Evolutionary conservation across 2,329 filamentous ascomycete genomes (phyloP).

Genomic region (Blastomyces gilchristii): DNA sequence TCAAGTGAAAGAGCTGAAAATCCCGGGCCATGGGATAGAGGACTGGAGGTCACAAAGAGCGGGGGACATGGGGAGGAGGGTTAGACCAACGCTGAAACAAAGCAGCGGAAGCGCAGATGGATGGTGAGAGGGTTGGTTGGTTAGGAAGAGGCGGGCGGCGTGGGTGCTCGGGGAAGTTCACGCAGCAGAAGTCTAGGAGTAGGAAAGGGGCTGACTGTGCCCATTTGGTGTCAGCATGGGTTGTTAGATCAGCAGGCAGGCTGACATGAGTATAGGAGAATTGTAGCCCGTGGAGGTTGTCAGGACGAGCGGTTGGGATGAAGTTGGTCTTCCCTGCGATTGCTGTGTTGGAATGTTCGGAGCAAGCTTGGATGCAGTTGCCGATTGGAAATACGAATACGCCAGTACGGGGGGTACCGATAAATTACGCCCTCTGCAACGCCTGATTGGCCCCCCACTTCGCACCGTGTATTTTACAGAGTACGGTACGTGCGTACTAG

Average conservation of each 20-base stretch:
- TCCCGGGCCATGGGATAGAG: conserved; percentile 2
- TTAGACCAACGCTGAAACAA: neutral
- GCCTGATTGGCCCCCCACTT: neutral
- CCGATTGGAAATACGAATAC: neutral
- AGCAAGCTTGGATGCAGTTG: neutral
- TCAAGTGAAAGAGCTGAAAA: no score
- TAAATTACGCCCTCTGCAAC: neutral
- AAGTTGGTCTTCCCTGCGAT: neutral
- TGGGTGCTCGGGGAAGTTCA: neutral
- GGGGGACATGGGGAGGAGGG: neutral
- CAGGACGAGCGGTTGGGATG: neutral
- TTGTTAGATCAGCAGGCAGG: no score
- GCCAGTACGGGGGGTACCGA: neutral
- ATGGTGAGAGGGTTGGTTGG: neutral
- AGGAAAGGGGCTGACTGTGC: neutral
- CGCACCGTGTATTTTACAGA: neutral
- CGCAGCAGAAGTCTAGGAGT: neutral
- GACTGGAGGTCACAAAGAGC: neutral
- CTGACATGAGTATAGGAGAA: neutral
- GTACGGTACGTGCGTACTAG: no score
- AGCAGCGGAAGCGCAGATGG: neutral
- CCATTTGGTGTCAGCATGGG: no score
- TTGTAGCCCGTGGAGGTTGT: neutral
- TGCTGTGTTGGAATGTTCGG: neutral
- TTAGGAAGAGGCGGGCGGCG: neutral